phyloP scores from a whole-genome alignment of 2,329 filamentous ascomycete genomes.

The Aspergillus sp. region DNA sequence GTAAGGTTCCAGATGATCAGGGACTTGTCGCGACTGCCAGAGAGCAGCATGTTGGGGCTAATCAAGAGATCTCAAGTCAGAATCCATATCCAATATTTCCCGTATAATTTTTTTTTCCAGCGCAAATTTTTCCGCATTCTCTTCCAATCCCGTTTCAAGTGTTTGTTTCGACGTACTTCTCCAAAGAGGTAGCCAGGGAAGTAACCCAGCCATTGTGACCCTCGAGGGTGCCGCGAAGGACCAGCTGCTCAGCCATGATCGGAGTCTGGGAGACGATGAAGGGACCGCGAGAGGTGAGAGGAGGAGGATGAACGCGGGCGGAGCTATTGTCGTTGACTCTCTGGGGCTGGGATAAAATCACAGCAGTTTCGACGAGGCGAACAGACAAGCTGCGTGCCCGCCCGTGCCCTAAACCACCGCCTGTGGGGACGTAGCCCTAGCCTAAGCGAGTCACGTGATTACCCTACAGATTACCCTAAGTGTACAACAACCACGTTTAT shows the following conservation, averaged over 20 bases:
- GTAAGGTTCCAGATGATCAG: slow-evolving; percentile 99
- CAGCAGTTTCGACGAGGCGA: slow-evolving; percentile 23
- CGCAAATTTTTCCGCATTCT: background rate
- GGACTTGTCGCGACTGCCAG: slow-evolving; percentile 93
- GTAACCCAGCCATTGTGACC: slow-evolving; percentile 99
- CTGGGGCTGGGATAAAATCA: slow-evolving; percentile 33
- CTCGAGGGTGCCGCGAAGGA: slow-evolving; percentile 95
- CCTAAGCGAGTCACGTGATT: slow-evolving; percentile 31
- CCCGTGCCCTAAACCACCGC: slow-evolving; percentile 31
- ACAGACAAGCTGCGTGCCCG: slow-evolving; percentile 26
- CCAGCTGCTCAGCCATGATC: slow-evolving; percentile 84
- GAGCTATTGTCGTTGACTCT: slow-evolving; percentile 35
- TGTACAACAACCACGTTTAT: background rate
- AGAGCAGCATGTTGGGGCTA: slow-evolving; percentile 99
- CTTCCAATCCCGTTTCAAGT: no score
- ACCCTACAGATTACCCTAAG: background rate
- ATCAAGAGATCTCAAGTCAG: slow-evolving; percentile 29
- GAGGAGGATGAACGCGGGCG: slow-evolving; percentile 32
- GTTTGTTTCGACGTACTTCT: slow-evolving; percentile 66
- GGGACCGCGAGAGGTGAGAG: slow-evolving; percentile 31
- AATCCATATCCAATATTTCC: slow-evolving; percentile 8
- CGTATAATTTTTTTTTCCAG: background rate
- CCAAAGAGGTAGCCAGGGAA: slow-evolving; percentile 93
- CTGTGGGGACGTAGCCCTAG: slow-evolving; percentile 21
- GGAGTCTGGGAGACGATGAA: slow-evolving; percentile 34